phyloP scores from a whole-genome alignment of 306 rosid genomes.

The Coriaria nepalensis region DNA sequence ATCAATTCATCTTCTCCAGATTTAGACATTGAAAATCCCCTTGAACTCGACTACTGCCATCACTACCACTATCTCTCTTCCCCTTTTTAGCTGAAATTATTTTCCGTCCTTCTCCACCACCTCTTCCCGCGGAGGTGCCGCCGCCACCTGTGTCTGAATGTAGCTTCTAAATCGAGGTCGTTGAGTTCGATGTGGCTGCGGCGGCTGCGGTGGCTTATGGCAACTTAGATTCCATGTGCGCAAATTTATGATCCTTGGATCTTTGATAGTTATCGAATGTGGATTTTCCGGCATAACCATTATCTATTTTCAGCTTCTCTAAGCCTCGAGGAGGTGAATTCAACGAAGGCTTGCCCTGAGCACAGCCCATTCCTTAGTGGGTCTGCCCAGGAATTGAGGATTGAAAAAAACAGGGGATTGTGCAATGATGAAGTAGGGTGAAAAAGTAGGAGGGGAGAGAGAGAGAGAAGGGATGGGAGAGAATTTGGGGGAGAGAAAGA shows the following conservation, averaged over 20 bases:
- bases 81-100: background rate
- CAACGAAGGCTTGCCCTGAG: slow-evolving; percentile 35
- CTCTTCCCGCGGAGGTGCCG: slow-evolving; percentile 2
- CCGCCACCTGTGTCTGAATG: slow-evolving; percentile 12
- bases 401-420: background rate
- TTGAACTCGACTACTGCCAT: slow-evolving; percentile 10
- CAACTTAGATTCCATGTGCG: slow-evolving; percentile 1
- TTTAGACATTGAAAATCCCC: slow-evolving; percentile 21
- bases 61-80: slow-evolving; percentile 14
- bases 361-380: slow-evolving; percentile 50
- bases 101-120: background rate
- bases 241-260: slow-evolving; percentile 33
- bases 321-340: slow-evolving; percentile 18
- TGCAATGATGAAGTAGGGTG: background rate
- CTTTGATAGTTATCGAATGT: slow-evolving; percentile 26
- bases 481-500: slow-evolving; percentile 1
- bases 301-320: slow-evolving; percentile 39
- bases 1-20: slow-evolving; percentile 24
- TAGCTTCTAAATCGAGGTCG: slow-evolving; percentile 13
- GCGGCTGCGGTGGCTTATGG: background rate
- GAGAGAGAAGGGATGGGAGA: slow-evolving; percentile 3
- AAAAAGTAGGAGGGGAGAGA: background rate
- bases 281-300: slow-evolving; percentile 36
- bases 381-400: slow-evolving; percentile 2
- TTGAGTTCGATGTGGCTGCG: slow-evolving; percentile 5